phyloP scores from a whole-genome alignment of 345 rosid species.

The Pistacia integerrima region DNA sequence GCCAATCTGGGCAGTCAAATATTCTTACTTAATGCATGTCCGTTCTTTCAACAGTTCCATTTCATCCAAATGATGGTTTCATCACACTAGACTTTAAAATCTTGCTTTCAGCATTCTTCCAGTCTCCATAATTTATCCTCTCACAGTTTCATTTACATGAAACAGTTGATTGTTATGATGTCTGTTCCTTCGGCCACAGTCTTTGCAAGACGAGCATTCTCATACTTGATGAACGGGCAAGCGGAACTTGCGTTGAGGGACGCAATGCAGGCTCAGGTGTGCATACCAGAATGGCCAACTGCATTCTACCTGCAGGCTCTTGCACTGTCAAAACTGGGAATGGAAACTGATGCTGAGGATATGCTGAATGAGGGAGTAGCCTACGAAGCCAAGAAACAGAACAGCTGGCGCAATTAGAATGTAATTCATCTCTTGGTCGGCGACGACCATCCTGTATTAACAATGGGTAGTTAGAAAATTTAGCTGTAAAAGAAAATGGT shows the following conservation, averaged over 20 bases:
- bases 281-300: constrained; percentile 94
- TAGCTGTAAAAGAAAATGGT: not conserved
- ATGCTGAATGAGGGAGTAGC: constrained; percentile 97
- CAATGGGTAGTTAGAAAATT: not conserved
- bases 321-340: constrained; percentile 92
- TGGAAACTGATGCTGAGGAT: constrained; percentile 97
- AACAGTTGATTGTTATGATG: constrained; percentile 80
- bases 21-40: no score
- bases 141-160: no score
- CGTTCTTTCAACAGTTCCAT: no score
- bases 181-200: constrained; percentile 88
- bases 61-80: no score
- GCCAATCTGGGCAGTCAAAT: no score
- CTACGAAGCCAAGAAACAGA: constrained; percentile 83
- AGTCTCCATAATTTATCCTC: no score
- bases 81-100: no score
- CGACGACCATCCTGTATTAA: no score
- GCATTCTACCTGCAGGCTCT: constrained; percentile 97
- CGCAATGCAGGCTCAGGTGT: constrained; percentile 98
- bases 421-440: no score
- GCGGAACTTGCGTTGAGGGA: constrained; percentile 92
- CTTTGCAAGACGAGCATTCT: constrained; percentile 65
- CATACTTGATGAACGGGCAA: constrained; percentile 80
- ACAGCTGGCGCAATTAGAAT: constrained; percentile 60
- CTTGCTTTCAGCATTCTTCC: no score